These are phyloP conservation scores for Podila clonocystis DNA, from an alignment of 192 early-diverging fungal species.

Conservation along the genomic window DNA sequence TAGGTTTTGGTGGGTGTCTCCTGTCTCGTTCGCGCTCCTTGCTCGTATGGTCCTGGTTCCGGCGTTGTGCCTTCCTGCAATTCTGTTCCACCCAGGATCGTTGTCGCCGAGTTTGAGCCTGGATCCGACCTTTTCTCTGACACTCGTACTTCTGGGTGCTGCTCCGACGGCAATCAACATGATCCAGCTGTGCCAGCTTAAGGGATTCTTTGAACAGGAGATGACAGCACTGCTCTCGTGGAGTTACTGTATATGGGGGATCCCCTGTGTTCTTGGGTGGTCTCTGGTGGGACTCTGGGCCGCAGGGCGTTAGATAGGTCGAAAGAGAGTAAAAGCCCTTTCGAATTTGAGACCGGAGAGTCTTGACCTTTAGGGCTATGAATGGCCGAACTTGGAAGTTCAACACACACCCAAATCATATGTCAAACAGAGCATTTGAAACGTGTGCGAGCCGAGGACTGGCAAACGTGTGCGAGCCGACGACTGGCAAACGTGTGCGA, in stretches of 20 bases:
- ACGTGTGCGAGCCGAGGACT: no score
- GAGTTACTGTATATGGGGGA: constrained; percentile 67
- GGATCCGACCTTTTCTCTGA: constrained; percentile 72
- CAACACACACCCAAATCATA: no score
- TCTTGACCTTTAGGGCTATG: no score
- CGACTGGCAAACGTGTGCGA: no score
- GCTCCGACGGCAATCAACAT: constrained; percentile 79
- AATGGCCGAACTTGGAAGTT: no score
- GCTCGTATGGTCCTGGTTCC: constrained; percentile 52
- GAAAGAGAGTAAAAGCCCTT: no score
- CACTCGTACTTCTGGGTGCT: constrained; percentile 66
- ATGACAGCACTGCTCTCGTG: constrained; percentile 73
- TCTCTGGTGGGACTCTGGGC: constrained; percentile 39
- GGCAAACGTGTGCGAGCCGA: no score
- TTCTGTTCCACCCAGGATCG: constrained; percentile 21
- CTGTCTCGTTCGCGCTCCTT: constrained; percentile 32
- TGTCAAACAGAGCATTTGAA: no score
- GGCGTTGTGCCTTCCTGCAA: constrained; percentile 46
- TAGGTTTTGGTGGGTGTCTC: constrained; percentile 19
- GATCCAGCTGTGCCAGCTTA: constrained; percentile 74
- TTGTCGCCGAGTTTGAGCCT: constrained; percentile 54
- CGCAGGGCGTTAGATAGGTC: not conserved
- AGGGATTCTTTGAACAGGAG: constrained; percentile 76
- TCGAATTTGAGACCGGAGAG: no score
- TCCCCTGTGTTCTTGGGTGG: constrained; percentile 45